Conservation (phyloP, 257 asterid species). For the Solanum chaucha region DNA sequence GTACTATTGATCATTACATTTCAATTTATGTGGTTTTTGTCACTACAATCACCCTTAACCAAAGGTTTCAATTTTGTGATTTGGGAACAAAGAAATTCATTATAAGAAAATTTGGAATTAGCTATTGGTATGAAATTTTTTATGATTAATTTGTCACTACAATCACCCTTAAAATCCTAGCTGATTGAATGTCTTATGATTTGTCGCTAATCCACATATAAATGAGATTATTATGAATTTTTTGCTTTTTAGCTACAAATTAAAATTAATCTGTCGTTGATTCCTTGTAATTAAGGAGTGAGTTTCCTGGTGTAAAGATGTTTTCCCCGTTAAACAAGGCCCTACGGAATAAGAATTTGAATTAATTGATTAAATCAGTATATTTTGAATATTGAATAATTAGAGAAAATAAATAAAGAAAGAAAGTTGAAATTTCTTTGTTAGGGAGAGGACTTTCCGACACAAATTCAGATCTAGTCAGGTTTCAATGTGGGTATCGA, state of each 20-base stretch:
- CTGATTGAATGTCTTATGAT: too few species aligned
- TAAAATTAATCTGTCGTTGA: not conserved
- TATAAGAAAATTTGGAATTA: not conserved
- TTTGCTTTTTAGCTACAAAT: not conserved
- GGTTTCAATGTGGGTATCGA: too few species aligned
- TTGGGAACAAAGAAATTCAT: too few species aligned
- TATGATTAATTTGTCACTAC: too few species aligned
- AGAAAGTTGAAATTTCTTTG: not conserved
- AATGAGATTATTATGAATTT: not conserved
- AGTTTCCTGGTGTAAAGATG: not conserved
- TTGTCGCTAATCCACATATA: not conserved
- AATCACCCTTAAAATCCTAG: too few species aligned
- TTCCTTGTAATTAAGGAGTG: not conserved
- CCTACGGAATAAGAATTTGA: not conserved
- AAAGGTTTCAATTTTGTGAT: not conserved
- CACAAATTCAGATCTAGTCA: accelerated
- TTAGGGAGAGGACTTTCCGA: too few species aligned
- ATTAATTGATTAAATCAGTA: not conserved
- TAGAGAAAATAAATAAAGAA: not conserved
- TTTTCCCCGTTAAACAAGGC: not conserved
- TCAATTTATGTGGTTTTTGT: not conserved
- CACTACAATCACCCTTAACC: not conserved
- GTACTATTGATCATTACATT: not conserved
- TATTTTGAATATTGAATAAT: not conserved
- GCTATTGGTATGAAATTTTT: not conserved